phyloP scores from a whole-genome alignment of 2,329 filamentous ascomycete species.

The Sclerotinia spermophila region DNA sequence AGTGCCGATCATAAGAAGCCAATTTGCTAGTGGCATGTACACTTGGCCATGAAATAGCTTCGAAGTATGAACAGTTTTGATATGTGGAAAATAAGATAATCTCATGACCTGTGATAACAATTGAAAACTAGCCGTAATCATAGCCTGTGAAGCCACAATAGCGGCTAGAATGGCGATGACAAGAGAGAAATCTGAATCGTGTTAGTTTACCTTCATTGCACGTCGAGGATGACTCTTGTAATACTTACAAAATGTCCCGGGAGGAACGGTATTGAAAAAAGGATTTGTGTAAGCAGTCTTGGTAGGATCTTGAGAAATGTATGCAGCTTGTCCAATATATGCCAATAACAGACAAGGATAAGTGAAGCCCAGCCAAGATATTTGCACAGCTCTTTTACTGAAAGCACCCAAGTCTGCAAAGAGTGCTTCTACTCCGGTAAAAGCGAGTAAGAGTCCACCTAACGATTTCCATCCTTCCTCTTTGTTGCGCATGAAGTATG shows the following conservation, averaged over 20 bases:
- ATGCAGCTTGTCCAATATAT: slow-evolving; percentile 64
- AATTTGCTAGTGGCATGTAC: slow-evolving; percentile 73
- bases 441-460: slow-evolving; percentile 69
- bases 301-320: slow-evolving; percentile 55
- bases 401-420: slow-evolving; percentile 79
- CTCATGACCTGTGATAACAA: slow-evolving; percentile 66
- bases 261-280: slow-evolving; percentile 68
- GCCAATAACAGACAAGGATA: slow-evolving; percentile 60
- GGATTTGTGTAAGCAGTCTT: slow-evolving; percentile 65
- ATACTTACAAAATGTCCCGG: slow-evolving; percentile 55
- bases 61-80: slow-evolving; percentile 69
- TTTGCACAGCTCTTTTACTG: slow-evolving; percentile 63
- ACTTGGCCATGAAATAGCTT: slow-evolving; percentile 69
- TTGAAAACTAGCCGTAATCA: slow-evolving; percentile 74
- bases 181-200: slow-evolving; percentile 50
- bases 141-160: slow-evolving; percentile 73
- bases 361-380: slow-evolving; percentile 66
- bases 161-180: slow-evolving; percentile 67
- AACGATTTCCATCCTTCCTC: slow-evolving; percentile 60
- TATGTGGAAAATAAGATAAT: slow-evolving; percentile 67
- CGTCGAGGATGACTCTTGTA: background rate
- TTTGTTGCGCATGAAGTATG: slow-evolving; percentile 57
- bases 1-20: slow-evolving; percentile 71
- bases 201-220: background rate
- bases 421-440: slow-evolving; percentile 75